A percentile compares a stretch with the other conserved stretches of the same genome.
Conservation (phyloP, 306 rosid genomes). For the Quillaja saponaria region DNA sequence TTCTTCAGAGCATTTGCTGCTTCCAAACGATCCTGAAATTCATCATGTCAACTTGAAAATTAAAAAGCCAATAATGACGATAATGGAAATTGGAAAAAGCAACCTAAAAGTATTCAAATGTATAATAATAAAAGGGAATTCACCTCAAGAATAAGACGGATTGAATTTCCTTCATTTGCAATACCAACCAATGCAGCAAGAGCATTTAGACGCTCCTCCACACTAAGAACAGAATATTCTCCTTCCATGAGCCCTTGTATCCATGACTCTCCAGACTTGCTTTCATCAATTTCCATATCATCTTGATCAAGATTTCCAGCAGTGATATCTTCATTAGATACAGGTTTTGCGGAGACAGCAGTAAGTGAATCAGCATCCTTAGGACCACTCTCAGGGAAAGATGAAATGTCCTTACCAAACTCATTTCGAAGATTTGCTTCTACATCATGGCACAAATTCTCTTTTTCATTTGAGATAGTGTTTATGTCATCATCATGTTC, state of each 20-base stretch:
- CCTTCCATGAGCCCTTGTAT: constrained; percentile 95
- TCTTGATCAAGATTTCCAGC: constrained; percentile 56
- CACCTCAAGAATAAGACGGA: constrained; percentile 96
- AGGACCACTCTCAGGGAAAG: constrained; percentile 54
- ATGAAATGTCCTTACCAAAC: constrained; percentile 50
- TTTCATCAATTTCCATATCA: constrained; percentile 96
- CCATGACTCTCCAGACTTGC: constrained; percentile 95
- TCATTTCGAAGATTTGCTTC: constrained; percentile 51
- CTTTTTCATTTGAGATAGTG: constrained; percentile 54
- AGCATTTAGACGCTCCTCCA: constrained; percentile 90
- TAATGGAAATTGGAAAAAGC: constrained; percentile 1
- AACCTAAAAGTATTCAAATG: not conserved
- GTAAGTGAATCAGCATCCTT: constrained; percentile 50
- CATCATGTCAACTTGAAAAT: constrained; percentile 38
- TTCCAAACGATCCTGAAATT: constrained; percentile 89
- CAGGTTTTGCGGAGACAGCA: constrained; percentile 40
- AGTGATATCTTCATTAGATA: constrained; percentile 42
- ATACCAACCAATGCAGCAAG: constrained; percentile 79
- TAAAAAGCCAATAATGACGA: not conserved
- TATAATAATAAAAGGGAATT: constrained; percentile 8
- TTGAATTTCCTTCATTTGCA: constrained; percentile 98
- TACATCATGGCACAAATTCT: constrained; percentile 43
- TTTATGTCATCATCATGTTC: constrained; percentile 49
- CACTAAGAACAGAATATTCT: constrained; percentile 88
- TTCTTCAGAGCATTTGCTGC: constrained; percentile 95